phyloP scores from a whole-genome alignment of 148 eudicot genomes.

The Fagopyrum esculentum region DNA sequence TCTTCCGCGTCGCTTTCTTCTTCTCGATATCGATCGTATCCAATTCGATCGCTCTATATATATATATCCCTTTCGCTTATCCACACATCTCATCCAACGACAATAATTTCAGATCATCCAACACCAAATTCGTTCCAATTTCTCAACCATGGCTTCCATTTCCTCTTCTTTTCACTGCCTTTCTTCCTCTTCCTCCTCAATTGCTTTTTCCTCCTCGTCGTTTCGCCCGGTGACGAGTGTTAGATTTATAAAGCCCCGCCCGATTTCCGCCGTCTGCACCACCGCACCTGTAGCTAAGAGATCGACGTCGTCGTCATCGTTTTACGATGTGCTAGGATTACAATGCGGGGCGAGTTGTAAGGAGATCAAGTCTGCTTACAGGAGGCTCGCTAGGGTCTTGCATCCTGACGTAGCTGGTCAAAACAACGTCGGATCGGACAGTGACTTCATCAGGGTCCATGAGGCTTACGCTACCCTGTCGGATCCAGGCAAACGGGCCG shows the following conservation, averaged over 20 bases:
- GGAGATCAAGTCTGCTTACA: constrained; percentile 64
- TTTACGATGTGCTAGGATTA: constrained; percentile 65
- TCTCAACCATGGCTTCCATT: not conserved
- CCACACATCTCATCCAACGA: constrained; percentile 3
- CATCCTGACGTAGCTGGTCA: constrained; percentile 50
- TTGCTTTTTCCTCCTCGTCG: not conserved
- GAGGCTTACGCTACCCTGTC: constrained; percentile 59
- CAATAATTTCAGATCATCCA: not conserved
- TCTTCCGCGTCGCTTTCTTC: not conserved
- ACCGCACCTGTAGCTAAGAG: not conserved
- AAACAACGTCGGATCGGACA: constrained; percentile 17
- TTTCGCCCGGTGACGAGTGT: not conserved
- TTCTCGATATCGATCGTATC: too few species aligned
- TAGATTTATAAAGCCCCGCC: not conserved
- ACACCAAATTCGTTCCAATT: not conserved
- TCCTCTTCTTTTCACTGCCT: not conserved
- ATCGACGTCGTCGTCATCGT: constrained; percentile 15
- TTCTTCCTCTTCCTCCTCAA: not conserved
- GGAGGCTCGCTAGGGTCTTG: constrained; percentile 45
- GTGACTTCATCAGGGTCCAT: constrained; percentile 45
- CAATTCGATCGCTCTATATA: not conserved
- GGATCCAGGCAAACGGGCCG: constrained; percentile 60
- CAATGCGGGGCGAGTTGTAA: constrained; percentile 30
- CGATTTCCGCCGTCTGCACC: constrained; percentile 12
- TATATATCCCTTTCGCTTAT: not conserved